Base-by-base conservation (phyloP, 768 basidiomycete species). In the Mycena epipterygia region DNA sequence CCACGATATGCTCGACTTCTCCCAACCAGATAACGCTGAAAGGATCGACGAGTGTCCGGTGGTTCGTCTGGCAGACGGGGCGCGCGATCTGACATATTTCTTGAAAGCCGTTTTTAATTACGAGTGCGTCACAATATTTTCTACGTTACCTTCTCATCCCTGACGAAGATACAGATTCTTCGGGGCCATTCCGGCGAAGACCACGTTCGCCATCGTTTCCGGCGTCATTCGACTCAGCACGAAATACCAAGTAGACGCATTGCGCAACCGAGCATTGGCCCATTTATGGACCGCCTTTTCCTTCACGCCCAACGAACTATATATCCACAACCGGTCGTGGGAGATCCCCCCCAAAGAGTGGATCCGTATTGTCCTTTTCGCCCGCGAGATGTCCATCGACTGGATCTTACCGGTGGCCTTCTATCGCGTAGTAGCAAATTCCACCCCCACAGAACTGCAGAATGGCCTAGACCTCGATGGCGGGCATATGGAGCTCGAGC, bases 11-110 rank as follows among this genome's bases (percentile, higher is more conserved):
- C 66, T 75, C 23, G 12, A 30, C 27, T 14, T 71, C 12, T 62
- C 73, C 4, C 69, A 64, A 35, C 57, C 65, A 6, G 32, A 29
- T 3, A 52, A 49, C 37, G 27, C 19, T 0, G 60, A 67, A 3
- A n/a, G 25, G 21, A 7, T 74, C 2, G 73, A 71, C 8, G 69
- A 66, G 3, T 71, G 73, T 32, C 73, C 73, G 13, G 60, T 73
- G 2, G 72, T 77, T 13, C 42, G 27, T 23, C 59, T 75, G 27
- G 17, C n/a, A 14, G 74, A 75, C 32, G 33, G 51, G 16, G 51
- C 29, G 1, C 19, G 39, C 17, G 70, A 74, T 42, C 5, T 60
- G 39, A 19, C n/a, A 13, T 64, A 0, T 19, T 73, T 73, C 27
- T 30, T 73, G 14, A 63, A 48, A 25, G 69, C 73, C 1, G 46